Evolutionary conservation across 2,329 filamentous ascomycete genomes (phyloP).

Genomic region (Thermomyces lanuginosus): DNA sequence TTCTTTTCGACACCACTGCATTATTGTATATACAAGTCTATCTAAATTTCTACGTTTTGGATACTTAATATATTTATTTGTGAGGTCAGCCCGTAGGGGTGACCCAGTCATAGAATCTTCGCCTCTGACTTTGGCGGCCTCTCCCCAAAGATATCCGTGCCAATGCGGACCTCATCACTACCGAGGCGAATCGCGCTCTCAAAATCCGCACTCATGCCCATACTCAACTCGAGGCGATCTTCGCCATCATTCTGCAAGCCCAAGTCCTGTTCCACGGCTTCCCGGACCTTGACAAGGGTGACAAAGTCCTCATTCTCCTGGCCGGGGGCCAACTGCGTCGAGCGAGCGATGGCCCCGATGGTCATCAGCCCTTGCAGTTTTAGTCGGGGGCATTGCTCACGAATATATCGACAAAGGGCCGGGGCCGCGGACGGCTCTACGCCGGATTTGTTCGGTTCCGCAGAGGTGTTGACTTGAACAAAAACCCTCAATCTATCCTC

Average conservation of each 20-base stretch:
- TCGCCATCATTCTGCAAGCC: constrained; percentile 28
- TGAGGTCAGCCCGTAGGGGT: neutral
- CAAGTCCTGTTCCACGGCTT: constrained; percentile 50
- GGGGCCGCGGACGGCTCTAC: constrained; percentile 49
- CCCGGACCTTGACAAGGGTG: constrained; percentile 49
- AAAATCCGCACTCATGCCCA: constrained; percentile 98
- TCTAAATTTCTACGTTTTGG: constrained; percentile 1
- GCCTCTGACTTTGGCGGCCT: constrained; percentile 66
- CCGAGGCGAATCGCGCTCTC: constrained; percentile 72
- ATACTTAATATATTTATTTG: constrained; percentile 1
- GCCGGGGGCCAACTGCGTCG: constrained; percentile 53
- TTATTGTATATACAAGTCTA: constrained; percentile 5
- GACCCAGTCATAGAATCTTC: constrained; percentile 14
- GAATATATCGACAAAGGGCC: constrained; percentile 53
- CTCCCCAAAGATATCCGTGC: constrained; percentile 83
- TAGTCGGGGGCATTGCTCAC: constrained; percentile 55
- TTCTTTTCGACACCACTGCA: neutral
- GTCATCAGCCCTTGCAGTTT: constrained; percentile 81
- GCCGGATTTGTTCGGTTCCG: constrained; percentile 72
- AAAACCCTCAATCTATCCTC: constrained; percentile 48
- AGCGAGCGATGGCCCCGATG: constrained; percentile 84
- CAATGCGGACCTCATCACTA: constrained; percentile 77
- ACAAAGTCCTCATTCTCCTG: constrained; percentile 87
- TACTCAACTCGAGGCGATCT: constrained; percentile 67
- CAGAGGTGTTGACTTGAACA: constrained; percentile 90